Conservation (phyloP, 805 yeast species). For the Kuraishia capsulata region DNA sequence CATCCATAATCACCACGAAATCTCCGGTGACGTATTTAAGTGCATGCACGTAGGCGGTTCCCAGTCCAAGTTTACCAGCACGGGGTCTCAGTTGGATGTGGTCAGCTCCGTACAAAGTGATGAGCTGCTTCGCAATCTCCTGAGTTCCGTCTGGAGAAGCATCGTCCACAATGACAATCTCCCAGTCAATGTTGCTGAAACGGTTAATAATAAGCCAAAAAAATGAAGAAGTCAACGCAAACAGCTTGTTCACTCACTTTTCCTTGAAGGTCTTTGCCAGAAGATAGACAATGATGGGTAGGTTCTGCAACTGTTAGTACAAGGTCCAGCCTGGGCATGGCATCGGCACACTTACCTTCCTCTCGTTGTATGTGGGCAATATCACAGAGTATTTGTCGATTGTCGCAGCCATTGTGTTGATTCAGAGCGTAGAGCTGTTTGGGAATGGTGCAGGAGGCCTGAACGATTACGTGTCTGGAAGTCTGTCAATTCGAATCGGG, state of each 20-base stretch:
- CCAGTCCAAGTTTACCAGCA: constrained; percentile 70
- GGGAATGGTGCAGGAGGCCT: background rate
- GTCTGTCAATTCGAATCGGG: no score
- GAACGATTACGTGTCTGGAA: background rate
- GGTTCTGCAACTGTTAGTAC: constrained; percentile 20
- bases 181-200: constrained; percentile 55
- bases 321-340: no score
- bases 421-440: no score
- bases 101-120: constrained; percentile 46
- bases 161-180: constrained; percentile 69
- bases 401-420: no score
- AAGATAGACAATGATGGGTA: constrained; percentile 63
- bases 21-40: constrained; percentile 63
- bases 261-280: constrained; percentile 58
- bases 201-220: background rate
- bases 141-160: constrained; percentile 80
- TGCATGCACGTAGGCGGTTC: constrained; percentile 77
- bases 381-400: constrained; percentile 59
- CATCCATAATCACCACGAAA: constrained; percentile 76
- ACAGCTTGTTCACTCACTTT: constrained; percentile 7
- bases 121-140: constrained; percentile 54
- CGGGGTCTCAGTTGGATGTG: constrained; percentile 61
- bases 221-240: background rate
- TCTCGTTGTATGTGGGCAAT: constrained; percentile 72
- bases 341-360: constrained; percentile 23